Evolutionary conservation across 768 basidiomycete genomes (phyloP), one percentile per base, ranked within the genome.

Genomic region (Peribolospora kevripleyi): DNA sequence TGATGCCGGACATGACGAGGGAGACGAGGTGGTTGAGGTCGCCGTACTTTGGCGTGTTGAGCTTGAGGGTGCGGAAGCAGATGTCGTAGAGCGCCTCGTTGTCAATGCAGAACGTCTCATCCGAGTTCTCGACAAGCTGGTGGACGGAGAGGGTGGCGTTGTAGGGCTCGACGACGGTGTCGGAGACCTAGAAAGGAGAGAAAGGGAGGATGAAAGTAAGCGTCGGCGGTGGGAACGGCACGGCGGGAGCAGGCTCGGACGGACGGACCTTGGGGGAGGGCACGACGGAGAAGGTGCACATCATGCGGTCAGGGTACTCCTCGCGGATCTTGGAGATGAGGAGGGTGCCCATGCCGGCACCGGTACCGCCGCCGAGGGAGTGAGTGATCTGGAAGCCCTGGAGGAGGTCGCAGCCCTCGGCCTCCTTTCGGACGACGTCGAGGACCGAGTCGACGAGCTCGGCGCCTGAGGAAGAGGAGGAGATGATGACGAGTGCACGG

Each of bases 301-400:
- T 95, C 91, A 98, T 98, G 55, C 93, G 76, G 70, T 98, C 93
- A 61, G 91, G 93, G 71, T 85, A 98, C 68, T 98, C 91, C 69
- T 95, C 90, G 61, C 91, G 79, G 68, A 98, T 93, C 74, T 98
- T 98, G 61, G 90, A 95, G 68, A 98, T 93, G 61, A 98, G 72
- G 54, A 98, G 82, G 49, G 93, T 95, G 70, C 93, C 93, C 91
- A 98, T 97, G 72, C 93, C 93, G 62, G 93, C 86, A 73, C 93
- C 93, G 63, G 93, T 98, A 70, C 91, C 93, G 72, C 93, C 93
- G 73, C 93, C 90, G 60, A 91, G 78, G 38, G 87, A 97, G 74
- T 95, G 91, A 58, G 90, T 91, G 69, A 97, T 86, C 70, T 97
- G 90, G 83, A 98, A 97, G 60, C 91, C 93, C 71, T 97, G 93